These are phyloP conservation scores for Nitzschia putrida DNA, from an alignment of 108 stramenopile species.

Conservation along the genomic window DNA sequence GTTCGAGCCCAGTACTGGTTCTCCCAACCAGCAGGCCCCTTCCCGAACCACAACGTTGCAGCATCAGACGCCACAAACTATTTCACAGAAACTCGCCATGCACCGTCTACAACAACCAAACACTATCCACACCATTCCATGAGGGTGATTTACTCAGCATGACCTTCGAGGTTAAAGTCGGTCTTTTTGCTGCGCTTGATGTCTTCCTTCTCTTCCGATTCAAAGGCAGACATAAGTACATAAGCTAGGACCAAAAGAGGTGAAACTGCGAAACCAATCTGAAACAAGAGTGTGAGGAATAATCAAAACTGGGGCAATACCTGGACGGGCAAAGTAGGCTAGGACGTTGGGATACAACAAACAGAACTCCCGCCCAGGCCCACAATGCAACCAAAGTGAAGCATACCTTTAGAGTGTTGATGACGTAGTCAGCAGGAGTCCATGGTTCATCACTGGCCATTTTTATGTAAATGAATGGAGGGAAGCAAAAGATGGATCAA, in stretches of 20 bases:
- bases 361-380: too few relatives aligned
- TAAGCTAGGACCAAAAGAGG: constrained; percentile 80
- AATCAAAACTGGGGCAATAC: not conserved
- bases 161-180: constrained; percentile 88
- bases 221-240: constrained; percentile 82
- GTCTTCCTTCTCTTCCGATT: constrained; percentile 69
- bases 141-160: constrained; percentile 63
- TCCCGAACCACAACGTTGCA: too few relatives aligned
- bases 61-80: too few relatives aligned
- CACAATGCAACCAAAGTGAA: too few relatives aligned
- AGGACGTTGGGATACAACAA: too few relatives aligned
- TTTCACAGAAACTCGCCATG: too few relatives aligned
- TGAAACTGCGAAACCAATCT: constrained; percentile 83
- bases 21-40: too few relatives aligned
- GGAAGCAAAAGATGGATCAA: not conserved
- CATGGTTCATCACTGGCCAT: constrained; percentile 55
- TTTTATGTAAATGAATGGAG: not conserved
- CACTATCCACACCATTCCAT: not conserved
- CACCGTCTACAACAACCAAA: too few relatives aligned
- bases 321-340: not conserved
- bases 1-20: too few relatives aligned
- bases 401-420: constrained; percentile 80
- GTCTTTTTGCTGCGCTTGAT: constrained; percentile 72
- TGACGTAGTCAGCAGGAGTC: constrained; percentile 62
- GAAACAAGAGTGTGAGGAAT: constrained; percentile 15